Evolutionary conservation across 345 rosid species (phyloP), one percentile per base, ranked within the genome.

Genomic region (Populus nigra): DNA sequence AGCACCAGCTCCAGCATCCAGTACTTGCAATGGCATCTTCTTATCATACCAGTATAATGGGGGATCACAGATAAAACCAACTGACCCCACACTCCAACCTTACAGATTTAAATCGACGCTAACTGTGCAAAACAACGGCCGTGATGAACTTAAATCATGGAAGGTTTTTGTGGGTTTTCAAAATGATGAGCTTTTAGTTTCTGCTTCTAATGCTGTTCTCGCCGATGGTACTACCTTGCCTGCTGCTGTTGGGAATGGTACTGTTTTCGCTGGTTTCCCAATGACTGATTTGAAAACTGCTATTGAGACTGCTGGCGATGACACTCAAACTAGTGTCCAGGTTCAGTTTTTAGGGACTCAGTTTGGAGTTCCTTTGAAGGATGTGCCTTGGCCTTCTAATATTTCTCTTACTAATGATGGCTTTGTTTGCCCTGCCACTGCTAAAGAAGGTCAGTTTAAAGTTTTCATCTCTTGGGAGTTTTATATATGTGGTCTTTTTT

Each of bases 231-330:
- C 87, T 33, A 86, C 80, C 77, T 75, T 90, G 25, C 99, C 99
- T 38, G 90, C 87, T 0, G 76, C 63, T 27, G 99, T 96, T 3
- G 97, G 89, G 38, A 94, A 94, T 82, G 98, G 97, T 0, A 94
- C 99, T 11, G 68, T 87, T 55, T 91, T 96, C 62, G 84, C 93
- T 16, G 99, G 99, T 13, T 89, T 18, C 71, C 98, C 98, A 22
- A 70, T 76, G 76, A 82, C 92, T 57, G 95, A 94, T 86, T 86
- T 96, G 86, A 89, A 92, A 80, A 89, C 97, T 53, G 94, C 98
- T 71, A 94, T 96, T 59, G 92, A 87, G 74, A 96, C 98, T 22
- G 99, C 99, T 0, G 99, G 99, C 5, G 99, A 94, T 78, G 2
- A 85, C 31, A 89, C 83, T 50, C 98, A 94, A 92, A 96, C 95